Conservation (phyloP, 139 green algal genomes). For the Chlamydomonas sp. region DNA sequence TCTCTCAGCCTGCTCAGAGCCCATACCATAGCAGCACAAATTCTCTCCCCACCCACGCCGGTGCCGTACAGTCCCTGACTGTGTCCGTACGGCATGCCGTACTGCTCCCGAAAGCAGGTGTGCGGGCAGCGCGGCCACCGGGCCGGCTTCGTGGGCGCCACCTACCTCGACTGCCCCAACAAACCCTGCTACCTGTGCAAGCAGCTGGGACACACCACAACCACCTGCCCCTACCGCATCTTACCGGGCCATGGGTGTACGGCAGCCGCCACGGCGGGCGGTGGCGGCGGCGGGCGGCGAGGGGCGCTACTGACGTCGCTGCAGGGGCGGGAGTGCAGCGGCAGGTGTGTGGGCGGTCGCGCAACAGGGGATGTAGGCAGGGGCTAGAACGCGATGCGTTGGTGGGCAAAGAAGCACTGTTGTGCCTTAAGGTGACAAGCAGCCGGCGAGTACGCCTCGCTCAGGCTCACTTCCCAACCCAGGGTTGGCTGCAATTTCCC, state of each 20-base stretch:
- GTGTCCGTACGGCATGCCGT: no score
- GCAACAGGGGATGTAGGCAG: no score
- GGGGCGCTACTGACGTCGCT: not conserved
- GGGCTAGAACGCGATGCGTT: no score
- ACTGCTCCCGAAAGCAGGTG: constrained; percentile 64
- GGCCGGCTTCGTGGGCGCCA: constrained; percentile 87
- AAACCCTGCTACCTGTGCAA: constrained; percentile 90
- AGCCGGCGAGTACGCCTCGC: no score
- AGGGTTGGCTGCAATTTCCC: no score
- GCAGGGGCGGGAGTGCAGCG: constrained; percentile 2
- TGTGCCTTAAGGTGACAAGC: no score
- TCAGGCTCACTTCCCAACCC: no score
- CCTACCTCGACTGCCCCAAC: constrained; percentile 90
- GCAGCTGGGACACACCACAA: constrained; percentile 83
- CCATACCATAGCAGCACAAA: no score
- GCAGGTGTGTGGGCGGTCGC: not conserved
- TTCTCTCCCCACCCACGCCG: no score
- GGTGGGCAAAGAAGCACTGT: no score
- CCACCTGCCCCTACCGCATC: constrained; percentile 82
- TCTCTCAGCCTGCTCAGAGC: no score
- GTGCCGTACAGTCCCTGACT: no score
- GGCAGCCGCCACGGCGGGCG: not conserved
- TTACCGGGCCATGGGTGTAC: constrained; percentile 9
- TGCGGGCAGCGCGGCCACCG: constrained; percentile 82
- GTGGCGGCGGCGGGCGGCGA: not conserved